Evolutionary conservation across 176 grass and related monocot genomes (phyloP).

Genomic region (Melocanna baccifera): DNA sequence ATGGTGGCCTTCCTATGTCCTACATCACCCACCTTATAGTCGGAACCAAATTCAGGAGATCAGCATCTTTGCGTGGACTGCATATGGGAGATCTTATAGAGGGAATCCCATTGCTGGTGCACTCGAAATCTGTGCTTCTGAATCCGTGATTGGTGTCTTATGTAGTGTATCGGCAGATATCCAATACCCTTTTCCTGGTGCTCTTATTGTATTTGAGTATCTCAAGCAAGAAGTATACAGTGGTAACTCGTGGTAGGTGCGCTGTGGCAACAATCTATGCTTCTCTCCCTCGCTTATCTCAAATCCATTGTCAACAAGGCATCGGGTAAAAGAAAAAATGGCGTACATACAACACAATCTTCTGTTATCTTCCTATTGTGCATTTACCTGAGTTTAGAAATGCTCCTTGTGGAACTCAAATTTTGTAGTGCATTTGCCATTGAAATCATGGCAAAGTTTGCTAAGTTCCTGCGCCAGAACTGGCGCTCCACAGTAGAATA

Average conservation of each 20-base stretch:
- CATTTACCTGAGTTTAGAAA: slow-evolving; percentile 54
- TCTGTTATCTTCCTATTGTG: slow-evolving; percentile 12
- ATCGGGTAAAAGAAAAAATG: slow-evolving; percentile 26
- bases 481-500: slow-evolving; percentile 90
- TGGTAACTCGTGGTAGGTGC: neutral
- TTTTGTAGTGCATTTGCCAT: slow-evolving; percentile 57
- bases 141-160: neutral
- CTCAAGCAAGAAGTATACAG: neutral
- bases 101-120: neutral
- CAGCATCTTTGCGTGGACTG: neutral
- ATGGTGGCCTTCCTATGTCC: slow-evolving; percentile 37
- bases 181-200: neutral
- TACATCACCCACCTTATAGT: slow-evolving; percentile 28
- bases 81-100: neutral
- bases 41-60: slow-evolving; percentile 15
- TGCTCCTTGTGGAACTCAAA: slow-evolving; percentile 98
- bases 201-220: slow-evolving; percentile 20
- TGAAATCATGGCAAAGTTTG: slow-evolving; percentile 72
- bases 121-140: neutral
- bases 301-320: slow-evolving; percentile 9
- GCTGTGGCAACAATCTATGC: neutral
- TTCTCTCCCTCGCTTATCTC: slow-evolving; percentile 21
- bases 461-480: slow-evolving; percentile 73
- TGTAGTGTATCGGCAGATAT: neutral
- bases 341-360: slow-evolving; percentile 18